These are phyloP conservation scores for Eremothecium coryli DNA, from an alignment of 1,139 yeast genomes.

Conservation along the genomic window DNA sequence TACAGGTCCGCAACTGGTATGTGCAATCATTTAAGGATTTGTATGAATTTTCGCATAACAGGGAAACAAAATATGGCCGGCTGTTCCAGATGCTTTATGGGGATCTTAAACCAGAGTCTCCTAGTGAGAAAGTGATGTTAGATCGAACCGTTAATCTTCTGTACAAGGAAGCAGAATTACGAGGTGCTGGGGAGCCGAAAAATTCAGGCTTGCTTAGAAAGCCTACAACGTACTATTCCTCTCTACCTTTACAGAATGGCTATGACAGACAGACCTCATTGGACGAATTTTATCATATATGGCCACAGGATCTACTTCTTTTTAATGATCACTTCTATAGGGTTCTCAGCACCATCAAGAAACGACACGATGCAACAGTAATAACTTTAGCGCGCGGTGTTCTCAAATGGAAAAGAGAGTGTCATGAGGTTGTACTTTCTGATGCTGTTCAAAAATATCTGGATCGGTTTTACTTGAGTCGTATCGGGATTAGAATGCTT, in stretches of 20 bases:
- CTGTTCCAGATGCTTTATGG: slow-evolving; percentile 10
- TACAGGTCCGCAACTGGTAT: slow-evolving; percentile 78
- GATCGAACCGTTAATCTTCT: slow-evolving; percentile 57
- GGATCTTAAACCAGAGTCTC: slow-evolving; percentile 26
- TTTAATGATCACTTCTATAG: slow-evolving; percentile 63
- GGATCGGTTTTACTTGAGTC: slow-evolving; percentile 75
- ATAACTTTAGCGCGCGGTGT: slow-evolving; percentile 92
- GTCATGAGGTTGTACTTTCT: slow-evolving; percentile 45
- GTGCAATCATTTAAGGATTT: slow-evolving; percentile 85
- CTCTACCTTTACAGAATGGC: slow-evolving; percentile 48
- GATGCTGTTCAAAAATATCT: slow-evolving; percentile 67
- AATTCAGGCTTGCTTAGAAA: slow-evolving; percentile 2
- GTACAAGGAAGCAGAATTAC: slow-evolving; percentile 7
- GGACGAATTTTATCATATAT: slow-evolving; percentile 20
- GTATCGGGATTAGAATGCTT: slow-evolving; percentile 83
- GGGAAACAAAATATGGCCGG: slow-evolving; percentile 8
- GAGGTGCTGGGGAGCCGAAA: background rate
- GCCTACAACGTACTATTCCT: slow-evolving; percentile 47
- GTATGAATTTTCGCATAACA: slow-evolving; percentile 10
- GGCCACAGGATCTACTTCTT: slow-evolving; percentile 70
- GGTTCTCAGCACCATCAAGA: slow-evolving; percentile 60
- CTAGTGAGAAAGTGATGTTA: slow-evolving; percentile 81
- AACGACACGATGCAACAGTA: slow-evolving; percentile 86
- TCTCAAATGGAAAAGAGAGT: slow-evolving; percentile 65
- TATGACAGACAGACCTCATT: slow-evolving; percentile 28